Evolutionary conservation across 2,329 filamentous ascomycete species (phyloP), one percentile per base, ranked within the genome.

Genomic region (Myriosclerotinia duriaeana): DNA sequence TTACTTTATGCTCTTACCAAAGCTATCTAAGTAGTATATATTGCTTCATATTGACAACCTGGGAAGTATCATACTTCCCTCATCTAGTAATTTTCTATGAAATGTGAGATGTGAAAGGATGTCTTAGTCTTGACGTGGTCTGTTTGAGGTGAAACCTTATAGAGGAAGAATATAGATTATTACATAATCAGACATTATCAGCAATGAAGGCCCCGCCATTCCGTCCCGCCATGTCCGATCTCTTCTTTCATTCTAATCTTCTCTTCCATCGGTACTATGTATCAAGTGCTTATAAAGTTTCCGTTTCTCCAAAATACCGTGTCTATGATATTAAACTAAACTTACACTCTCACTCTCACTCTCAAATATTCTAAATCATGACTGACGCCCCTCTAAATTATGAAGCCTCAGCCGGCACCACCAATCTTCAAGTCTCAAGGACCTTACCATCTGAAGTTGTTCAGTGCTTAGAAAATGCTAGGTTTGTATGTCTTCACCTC

Each of bases 391-490:
- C 65, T 3, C 84, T 93, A 69, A 90, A 87, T 75, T 89, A 91
- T 77, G 89, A 92, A 78, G 85, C 89, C 67, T 93, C 91, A 8
- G 87, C 88, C 62, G 88, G 89, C 70, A 84, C 89, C 66, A 92
- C 87, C 54, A 83, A 93, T 59, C 71, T 74, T 70, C 87, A 89
- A 77, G 78, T 85, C 67, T 89, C 91, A 48, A 83, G 84, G 67
- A 84, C 85, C 11, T 85, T 98, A 2, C 95, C 95, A 0, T 81
- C 84, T 5, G 93, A 97, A 78, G 95, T 98, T 30, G 85, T 95
- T 15, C 89, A 93, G 74, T 97, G 93, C 76, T 87, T 99, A 34
- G 89, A 96, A 77, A 98, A 97, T 80, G 92, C 94, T 60, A 89
- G 94, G 73, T 99, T 97, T 80, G 93, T 97, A 86, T 74, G 85